Evolutionary conservation across 805 yeast genomes (phyloP).

Genomic region (Candida sithepensis): DNA sequence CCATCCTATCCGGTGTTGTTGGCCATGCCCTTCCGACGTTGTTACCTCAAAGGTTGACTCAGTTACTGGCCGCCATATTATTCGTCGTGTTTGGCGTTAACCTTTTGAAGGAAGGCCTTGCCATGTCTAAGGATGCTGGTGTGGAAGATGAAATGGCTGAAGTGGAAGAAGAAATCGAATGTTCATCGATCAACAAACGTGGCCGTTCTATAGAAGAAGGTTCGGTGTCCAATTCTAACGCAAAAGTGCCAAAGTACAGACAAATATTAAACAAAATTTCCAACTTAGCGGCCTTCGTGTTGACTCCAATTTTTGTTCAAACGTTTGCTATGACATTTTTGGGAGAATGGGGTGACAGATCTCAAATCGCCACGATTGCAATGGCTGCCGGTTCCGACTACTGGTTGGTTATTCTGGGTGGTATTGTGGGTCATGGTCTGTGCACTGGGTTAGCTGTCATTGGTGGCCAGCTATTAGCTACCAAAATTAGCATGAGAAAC

Average conservation of each 20-base stretch:
- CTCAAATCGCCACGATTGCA: conserved; percentile 96
- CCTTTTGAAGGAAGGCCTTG: conserved; percentile 74
- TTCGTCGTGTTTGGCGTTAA: conserved; percentile 81
- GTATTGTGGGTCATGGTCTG: conserved; percentile 80
- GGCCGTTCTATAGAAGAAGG: conserved; percentile 63
- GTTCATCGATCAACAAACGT: conserved; percentile 49
- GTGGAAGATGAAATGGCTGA: conserved; percentile 95
- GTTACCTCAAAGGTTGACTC: conserved; percentile 75
- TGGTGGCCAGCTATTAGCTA: conserved; percentile 89
- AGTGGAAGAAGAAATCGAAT: conserved; percentile 89
- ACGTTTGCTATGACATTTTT: conserved; percentile 93
- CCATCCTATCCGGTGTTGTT: conserved; percentile 81
- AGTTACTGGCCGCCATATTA: conserved; percentile 73
- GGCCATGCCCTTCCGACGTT: conserved; percentile 90
- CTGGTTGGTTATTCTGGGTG: conserved; percentile 86
- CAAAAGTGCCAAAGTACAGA: conserved; percentile 4
- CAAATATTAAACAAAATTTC: conserved; percentile 35
- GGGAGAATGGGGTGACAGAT: conserved; percentile 99
- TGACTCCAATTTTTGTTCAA: conserved; percentile 91
- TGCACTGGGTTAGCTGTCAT: conserved; percentile 90
- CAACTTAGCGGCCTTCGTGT: conserved; percentile 55
- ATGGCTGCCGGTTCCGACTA: conserved; percentile 97
- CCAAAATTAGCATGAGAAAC: conserved; percentile 84
- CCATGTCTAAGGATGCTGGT: conserved; percentile 77
- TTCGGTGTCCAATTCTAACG: conserved; percentile 9